Base-by-base conservation (phyloP, 371 early-diverging fungal species). In the Syncephalastrum contaminatum region DNA sequence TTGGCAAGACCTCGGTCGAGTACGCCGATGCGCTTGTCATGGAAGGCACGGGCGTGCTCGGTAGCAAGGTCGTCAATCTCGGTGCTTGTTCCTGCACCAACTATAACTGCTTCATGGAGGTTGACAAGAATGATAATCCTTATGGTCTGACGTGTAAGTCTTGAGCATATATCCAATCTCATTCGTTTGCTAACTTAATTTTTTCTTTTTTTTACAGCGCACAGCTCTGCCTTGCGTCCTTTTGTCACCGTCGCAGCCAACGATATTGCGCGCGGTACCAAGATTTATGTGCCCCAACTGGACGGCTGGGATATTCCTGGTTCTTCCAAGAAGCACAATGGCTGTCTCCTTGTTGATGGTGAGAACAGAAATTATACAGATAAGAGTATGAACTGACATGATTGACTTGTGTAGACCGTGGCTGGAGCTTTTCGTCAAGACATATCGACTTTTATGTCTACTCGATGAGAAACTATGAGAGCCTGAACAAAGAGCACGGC, bases 401-500 rank as follows among this genome's bases (percentile, higher is more conserved):
- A 43, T 44, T 24, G 22, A 18, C 7, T 43, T 39, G 16, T 40
- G 15, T 30, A 60, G 67, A 68, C 39, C 53, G 61, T 43, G 63
- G 66, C 63, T 70, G 70, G 70, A 61, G 62, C 43, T 70, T 70
- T 51, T 55, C 47, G 27, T 51, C 52, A 14, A 53, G 53, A n/a
- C 70, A 70, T 43, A 60, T 70, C 53, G 70, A 70, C 48, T 63
- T 59, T 20, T 70, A 60, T 21, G 63, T 63, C 20, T 58, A 65
- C 53, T 45, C 48, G 30, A 60, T 57, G 58, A 43, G 60, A 22
- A 57, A 70, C 51, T 70, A 70, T 56, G 13, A 57, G 12, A 48
- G 55, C 20, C 56, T 70, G 30, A 63, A 66, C 57, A 55, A 56
- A 45, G 51, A 60, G 21, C 62, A 64, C 25, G 53, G 56, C n/a